A percentile compares a stretch with the other conserved stretches of the same genome.
These are phyloP conservation scores for Agaricus subrufescens DNA, from an alignment of 768 basidiomycete genomes.

Conservation along the genomic window DNA sequence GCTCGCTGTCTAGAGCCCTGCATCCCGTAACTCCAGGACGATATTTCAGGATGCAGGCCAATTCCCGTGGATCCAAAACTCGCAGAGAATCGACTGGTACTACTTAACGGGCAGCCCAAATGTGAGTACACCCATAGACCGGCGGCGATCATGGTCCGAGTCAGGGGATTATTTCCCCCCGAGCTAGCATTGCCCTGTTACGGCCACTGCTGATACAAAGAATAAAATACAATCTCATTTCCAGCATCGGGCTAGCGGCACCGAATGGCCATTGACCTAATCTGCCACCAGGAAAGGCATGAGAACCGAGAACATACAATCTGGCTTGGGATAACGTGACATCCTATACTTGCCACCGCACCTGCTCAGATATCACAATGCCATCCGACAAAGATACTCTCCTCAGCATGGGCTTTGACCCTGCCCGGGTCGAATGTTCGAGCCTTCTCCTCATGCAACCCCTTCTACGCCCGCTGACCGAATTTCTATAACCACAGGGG, in stretches of 20 bases:
- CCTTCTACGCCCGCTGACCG: slow-evolving; percentile 11
- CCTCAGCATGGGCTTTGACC: slow-evolving; percentile 83
- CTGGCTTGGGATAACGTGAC: slow-evolving; percentile 8
- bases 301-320: neutral
- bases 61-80: no score
- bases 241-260: no score
- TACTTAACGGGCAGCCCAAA: no score
- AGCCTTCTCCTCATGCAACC: slow-evolving; percentile 5
- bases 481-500: slow-evolving; percentile 51
- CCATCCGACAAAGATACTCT: slow-evolving; percentile 70
- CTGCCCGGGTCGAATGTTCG: slow-evolving; percentile 82
- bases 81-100: no score
- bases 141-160: neutral
- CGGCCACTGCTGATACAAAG: neutral
- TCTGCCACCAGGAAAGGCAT: neutral
- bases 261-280: no score
- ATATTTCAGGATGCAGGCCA: no score
- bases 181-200: neutral
- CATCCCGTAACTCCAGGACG: no score
- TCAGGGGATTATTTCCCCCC: neutral
- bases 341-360: neutral
- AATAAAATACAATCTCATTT: neutral
- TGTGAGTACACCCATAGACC: no score
- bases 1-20: no score
- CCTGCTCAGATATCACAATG: slow-evolving; percentile 22